Conservation (phyloP, 306 rosid genomes). For the Elaeagnus macrophylla region DNA sequence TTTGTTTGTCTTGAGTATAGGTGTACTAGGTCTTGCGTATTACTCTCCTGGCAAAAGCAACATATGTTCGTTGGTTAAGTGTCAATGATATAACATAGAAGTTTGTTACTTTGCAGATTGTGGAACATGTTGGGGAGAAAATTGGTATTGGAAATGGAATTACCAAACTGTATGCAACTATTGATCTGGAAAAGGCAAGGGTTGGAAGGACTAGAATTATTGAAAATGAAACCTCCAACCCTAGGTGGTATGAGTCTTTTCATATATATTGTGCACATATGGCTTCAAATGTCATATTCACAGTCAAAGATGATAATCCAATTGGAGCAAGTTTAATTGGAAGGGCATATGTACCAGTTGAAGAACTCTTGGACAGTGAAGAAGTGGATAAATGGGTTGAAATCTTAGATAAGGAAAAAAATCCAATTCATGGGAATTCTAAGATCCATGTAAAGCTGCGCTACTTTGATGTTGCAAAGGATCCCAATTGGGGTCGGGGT, state of each 20-base stretch:
- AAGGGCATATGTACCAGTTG: slow-evolving; percentile 33
- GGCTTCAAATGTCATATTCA: slow-evolving; percentile 38
- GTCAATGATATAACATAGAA: too few relatives aligned
- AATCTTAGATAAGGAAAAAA: slow-evolving; percentile 20
- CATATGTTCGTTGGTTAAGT: not conserved
- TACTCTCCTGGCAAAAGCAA: too few relatives aligned
- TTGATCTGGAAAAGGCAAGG: slow-evolving; percentile 39
- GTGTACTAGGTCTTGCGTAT: too few relatives aligned
- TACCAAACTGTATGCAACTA: slow-evolving; percentile 28
- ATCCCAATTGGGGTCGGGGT: slow-evolving; percentile 36
- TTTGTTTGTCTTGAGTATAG: too few relatives aligned
- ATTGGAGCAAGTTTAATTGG: slow-evolving; percentile 44
- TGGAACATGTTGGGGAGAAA: slow-evolving; percentile 29
- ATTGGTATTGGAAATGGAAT: slow-evolving; percentile 35
- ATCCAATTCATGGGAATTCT: slow-evolving; percentile 26
- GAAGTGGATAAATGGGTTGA: slow-evolving; percentile 40
- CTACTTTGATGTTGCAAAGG: slow-evolving; percentile 34
- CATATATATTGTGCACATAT: slow-evolving; percentile 42
- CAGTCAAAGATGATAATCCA: slow-evolving; percentile 35
- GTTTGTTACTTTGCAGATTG: slow-evolving; percentile 3
- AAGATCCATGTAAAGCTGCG: slow-evolving; percentile 39
- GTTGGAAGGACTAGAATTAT: slow-evolving; percentile 44
- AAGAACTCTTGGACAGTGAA: slow-evolving; percentile 21
- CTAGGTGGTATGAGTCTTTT: slow-evolving; percentile 41
- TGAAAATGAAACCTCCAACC: slow-evolving; percentile 22